Evolutionary conservation across 2,329 filamentous ascomycete genomes (phyloP).

Genomic region (Fusarium euwallaceae): DNA sequence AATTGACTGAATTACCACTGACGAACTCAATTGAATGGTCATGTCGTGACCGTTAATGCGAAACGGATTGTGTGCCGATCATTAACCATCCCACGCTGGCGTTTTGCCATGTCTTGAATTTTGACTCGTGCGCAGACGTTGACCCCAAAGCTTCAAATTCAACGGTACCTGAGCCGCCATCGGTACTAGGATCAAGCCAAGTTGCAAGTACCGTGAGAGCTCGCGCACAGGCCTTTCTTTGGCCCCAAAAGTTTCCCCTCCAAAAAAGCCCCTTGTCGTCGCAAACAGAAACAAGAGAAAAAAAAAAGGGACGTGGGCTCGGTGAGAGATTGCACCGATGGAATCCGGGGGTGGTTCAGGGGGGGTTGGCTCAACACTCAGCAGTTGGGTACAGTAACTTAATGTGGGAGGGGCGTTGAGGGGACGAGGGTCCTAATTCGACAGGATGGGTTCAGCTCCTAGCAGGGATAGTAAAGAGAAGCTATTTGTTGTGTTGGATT

Average conservation of each 20-base stretch:
- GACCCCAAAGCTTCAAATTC: slow-evolving; percentile 27
- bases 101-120: slow-evolving; percentile 1
- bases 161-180: not conserved
- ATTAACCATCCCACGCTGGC: slow-evolving; percentile 7
- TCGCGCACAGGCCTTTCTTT: slow-evolving; percentile 6
- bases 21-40: too few relatives aligned
- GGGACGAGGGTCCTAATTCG: slow-evolving; percentile 26
- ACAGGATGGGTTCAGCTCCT: not conserved
- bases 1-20: not conserved
- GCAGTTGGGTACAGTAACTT: slow-evolving; percentile 28
- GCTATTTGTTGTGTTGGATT: not conserved
- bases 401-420: slow-evolving; percentile 26
- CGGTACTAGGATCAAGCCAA: not conserved
- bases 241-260: not conserved
- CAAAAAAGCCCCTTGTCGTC: slow-evolving; percentile 8
- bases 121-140: slow-evolving; percentile 15
- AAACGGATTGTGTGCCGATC: not conserved
- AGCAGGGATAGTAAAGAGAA: not conserved
- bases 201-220: not conserved
- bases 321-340: slow-evolving; percentile 40
- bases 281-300: not conserved
- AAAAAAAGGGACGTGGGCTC: slow-evolving; percentile 13
- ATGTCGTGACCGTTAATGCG: not conserved
- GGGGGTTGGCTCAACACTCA: slow-evolving; percentile 34
- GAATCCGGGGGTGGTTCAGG: slow-evolving; percentile 21